Evolutionary conservation across 768 basidiomycete genomes (phyloP), one percentile per base, ranked within the genome.

Genomic region (Clathrus columnatus): DNA sequence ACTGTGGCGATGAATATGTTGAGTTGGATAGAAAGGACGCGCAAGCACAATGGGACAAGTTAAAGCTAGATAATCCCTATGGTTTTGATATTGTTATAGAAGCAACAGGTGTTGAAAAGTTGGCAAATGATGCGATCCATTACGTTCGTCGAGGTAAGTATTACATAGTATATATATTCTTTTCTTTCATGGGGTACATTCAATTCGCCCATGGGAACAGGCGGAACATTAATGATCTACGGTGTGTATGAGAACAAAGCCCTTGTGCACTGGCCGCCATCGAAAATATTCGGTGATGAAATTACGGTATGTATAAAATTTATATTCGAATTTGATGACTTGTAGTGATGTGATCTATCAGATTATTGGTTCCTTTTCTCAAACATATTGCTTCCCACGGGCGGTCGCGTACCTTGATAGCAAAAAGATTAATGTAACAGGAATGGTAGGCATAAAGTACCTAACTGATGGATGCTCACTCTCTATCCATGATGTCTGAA

Each of bases 341-440:
- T 16, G 11, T 52, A 16, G 21, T 23, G 17, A n/a, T n/a, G n/a
- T n/a, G 50, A 20, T 48, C 51, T 27, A 27, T 32, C 53, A 89
- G 86, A 91, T 92, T 61, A 88, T 92, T 57, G 90, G 91, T 11
- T 93, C 91, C 0, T 93, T 92, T 73, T 86, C 91, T 7, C 91
- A 93, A 61, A 84, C 84, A 0, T 84, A 75, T 70, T 92, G 91
- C 69, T 93, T 95, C 84, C 89, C 91, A 44, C 83, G 91, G 5
- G 90, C 91, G 1, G 82, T 95, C 30, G 87, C 83, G 11, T 93
- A 93, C 67, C 81, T 95, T 18, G 91, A 95, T 62, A 81, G 82
- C 60, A 87, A 88, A 6, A 92, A 91, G 71, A 74, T 93, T 63
- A 85, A 75, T 53, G 79, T 86, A 21, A 83, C 85, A 67, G 87